These are phyloP conservation scores for Geotrichum restrictum DNA, from an alignment of 1,139 yeast genomes.

Conservation along the genomic window DNA sequence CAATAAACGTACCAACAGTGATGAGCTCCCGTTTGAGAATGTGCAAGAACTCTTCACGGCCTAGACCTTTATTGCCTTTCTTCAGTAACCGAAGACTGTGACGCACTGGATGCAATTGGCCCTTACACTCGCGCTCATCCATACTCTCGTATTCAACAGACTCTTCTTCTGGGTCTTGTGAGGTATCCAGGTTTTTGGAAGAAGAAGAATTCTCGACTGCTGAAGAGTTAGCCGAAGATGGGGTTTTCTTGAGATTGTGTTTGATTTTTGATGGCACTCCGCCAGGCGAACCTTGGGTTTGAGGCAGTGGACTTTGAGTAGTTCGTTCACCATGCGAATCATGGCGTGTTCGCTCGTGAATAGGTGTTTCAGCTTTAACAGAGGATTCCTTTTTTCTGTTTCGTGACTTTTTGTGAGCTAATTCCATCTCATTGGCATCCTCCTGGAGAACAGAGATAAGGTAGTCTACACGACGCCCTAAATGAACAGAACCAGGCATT, in stretches of 20 bases:
- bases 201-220: slow-evolving; percentile 18
- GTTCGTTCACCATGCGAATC: slow-evolving; percentile 6
- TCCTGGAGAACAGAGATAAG: slow-evolving; percentile 60
- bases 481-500: slow-evolving; percentile 89
- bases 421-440: slow-evolving; percentile 47
- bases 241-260: slow-evolving; percentile 2
- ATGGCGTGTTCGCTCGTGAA: slow-evolving; percentile 5
- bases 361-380: slow-evolving; percentile 1
- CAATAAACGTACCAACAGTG: slow-evolving; percentile 75
- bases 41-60: slow-evolving; percentile 78
- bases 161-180: slow-evolving; percentile 40
- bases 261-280: not conserved
- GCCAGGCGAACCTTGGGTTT: slow-evolving; percentile 3
- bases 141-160: slow-evolving; percentile 68
- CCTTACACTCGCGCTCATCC: slow-evolving; percentile 73
- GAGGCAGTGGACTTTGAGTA: slow-evolving; percentile 10
- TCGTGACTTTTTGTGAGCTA: slow-evolving; percentile 5
- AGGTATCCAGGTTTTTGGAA: slow-evolving; percentile 21
- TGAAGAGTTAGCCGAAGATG: slow-evolving; percentile 2
- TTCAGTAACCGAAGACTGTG: slow-evolving; percentile 69
- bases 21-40: slow-evolving; percentile 69
- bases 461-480: slow-evolving; percentile 91
- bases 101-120: slow-evolving; percentile 65
- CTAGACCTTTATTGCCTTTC: slow-evolving; percentile 76
- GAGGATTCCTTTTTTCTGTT: slow-evolving; percentile 10